Evolutionary conservation across 805 yeast species (phyloP), one percentile per base, ranked within the genome.

Genomic region (Teunomyces funiuensis): DNA sequence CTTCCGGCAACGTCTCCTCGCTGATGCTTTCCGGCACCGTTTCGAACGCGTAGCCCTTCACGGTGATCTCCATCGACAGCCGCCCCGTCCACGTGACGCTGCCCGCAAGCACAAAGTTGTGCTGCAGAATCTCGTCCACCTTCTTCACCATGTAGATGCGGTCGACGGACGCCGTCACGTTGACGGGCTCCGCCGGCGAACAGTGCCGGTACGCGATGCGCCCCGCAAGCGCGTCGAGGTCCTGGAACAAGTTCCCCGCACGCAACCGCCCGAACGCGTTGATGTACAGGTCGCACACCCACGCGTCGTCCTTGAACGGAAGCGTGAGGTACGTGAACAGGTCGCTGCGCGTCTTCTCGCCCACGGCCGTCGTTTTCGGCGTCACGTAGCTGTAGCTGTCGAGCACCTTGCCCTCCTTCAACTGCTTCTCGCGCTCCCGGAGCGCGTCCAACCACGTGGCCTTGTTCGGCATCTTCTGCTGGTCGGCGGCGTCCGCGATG

Each of bases 141-240:
- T 88, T 82, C 62, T 85, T 85, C 44, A 88, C 79, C 80, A 90
- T 82, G 59, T 86, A 85, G 50, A 90, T 88, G 49, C 97, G 72
- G 65, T 91, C 97, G 19, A 90, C 97, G 19, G 93, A 82, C 1
- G 97, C 97, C 7, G 98, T 90, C 31, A 90, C 98, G 59, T 90
- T 85, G 63, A 89, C 88, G 8, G 98, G 97, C 58, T 86, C 89
- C 0, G 96, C 95, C 0, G 98, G 98, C n/a, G 85, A 74, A 65
- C 95, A 87, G 61, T 90, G 97, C 56, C 86, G 77, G 61, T 89
- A 86, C 16, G 96, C 96, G 54, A 90, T 89, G 57, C 91, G 81
- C 26, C 97, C 98, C 2, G 97, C 96, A 46, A 90, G 70, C 4
- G 96, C 90, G 58, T 90, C 98, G 55, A 90, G 71, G 64, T 90